Percentiles rank a stretch among this genome's conserved stretches.
Conservation (phyloP, 179 eudicot genomes). For the Patellifolia procumbens region DNA sequence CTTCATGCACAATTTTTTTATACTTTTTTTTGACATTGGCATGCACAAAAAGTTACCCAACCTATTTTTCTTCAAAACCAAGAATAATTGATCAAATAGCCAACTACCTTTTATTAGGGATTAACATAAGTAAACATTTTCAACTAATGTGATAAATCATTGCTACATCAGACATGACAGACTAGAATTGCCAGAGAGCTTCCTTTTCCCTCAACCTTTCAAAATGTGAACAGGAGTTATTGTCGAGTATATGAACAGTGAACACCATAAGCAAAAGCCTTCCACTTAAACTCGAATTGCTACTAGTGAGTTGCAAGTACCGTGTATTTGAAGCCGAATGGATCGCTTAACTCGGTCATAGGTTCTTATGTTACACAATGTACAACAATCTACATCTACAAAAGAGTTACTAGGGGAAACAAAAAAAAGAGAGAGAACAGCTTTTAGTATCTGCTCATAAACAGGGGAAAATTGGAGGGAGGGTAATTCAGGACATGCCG, state of each 20-base stretch:
- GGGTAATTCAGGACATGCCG: constrained; percentile 39
- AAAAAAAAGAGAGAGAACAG: background rate
- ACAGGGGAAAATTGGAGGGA: background rate
- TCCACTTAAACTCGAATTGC: background rate
- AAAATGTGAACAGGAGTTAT: too few species aligned
- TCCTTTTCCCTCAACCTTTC: background rate
- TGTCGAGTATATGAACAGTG: too few species aligned
- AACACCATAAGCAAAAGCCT: background rate
- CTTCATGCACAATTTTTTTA: background rate
- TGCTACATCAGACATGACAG: background rate
- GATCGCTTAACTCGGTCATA: constrained; percentile 17
- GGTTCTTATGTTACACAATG: constrained; percentile 28
- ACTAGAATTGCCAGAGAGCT: background rate
- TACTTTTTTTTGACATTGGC: too few species aligned
- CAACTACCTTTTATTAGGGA: too few species aligned
- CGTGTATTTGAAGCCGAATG: constrained; percentile 1
- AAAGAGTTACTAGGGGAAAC: constrained; percentile 5
- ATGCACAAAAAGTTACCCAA: too few species aligned
- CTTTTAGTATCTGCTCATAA: background rate
- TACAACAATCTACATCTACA: constrained; percentile 35
- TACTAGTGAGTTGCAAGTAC: background rate
- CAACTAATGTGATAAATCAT: too few species aligned
- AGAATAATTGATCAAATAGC: too few species aligned
- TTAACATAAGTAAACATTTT: too few species aligned
- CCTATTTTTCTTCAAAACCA: too few species aligned